These are phyloP conservation scores for Grammothele lineata DNA, from an alignment of 768 basidiomycete genomes.

Conservation along the genomic window DNA sequence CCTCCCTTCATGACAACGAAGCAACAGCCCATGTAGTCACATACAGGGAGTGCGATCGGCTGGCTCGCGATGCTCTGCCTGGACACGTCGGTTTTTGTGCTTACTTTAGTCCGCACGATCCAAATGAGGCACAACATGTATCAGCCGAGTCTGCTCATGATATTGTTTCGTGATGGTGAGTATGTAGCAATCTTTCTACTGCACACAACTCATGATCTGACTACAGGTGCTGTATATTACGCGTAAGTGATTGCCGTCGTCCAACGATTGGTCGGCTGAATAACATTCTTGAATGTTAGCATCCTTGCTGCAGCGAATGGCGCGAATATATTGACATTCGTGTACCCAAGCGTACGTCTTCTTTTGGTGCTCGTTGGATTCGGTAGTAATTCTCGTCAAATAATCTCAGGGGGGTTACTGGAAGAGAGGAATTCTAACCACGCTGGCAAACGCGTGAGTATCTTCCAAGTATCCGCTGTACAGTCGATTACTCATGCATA, in stretches of 20 bases:
- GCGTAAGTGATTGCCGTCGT: background rate
- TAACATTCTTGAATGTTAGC: background rate
- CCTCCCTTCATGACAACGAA: too few relatives aligned
- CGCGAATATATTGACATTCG: slow-evolving; percentile 1
- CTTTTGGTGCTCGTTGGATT: too few relatives aligned
- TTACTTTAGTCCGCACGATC: background rate
- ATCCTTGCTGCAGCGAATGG: background rate
- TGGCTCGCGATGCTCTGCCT: slow-evolving; percentile 4
- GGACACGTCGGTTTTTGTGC: slow-evolving; percentile 1
- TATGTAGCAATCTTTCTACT: background rate
- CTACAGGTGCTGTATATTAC: slow-evolving; percentile 2
- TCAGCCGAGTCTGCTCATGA: background rate
- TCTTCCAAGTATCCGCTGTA: background rate
- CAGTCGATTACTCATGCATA: background rate
- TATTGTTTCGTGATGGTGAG: slow-evolving; percentile 8
- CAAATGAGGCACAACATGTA: background rate
- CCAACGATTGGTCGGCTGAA: too few relatives aligned
- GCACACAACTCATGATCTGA: background rate
- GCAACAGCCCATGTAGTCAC: too few relatives aligned
- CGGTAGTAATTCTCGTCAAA: too few relatives aligned
- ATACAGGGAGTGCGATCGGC: background rate
- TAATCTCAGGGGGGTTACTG: too few relatives aligned
- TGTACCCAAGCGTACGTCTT: slow-evolving; percentile 1
- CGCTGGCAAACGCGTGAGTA: slow-evolving; percentile 7
- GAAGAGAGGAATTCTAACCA: slow-evolving; percentile 5